Percentiles rank a stretch among this genome's conserved stretches.
Conservation (phyloP, 2,329 filamentous ascomycete genomes). For the Gnomoniopsis sp. region DNA sequence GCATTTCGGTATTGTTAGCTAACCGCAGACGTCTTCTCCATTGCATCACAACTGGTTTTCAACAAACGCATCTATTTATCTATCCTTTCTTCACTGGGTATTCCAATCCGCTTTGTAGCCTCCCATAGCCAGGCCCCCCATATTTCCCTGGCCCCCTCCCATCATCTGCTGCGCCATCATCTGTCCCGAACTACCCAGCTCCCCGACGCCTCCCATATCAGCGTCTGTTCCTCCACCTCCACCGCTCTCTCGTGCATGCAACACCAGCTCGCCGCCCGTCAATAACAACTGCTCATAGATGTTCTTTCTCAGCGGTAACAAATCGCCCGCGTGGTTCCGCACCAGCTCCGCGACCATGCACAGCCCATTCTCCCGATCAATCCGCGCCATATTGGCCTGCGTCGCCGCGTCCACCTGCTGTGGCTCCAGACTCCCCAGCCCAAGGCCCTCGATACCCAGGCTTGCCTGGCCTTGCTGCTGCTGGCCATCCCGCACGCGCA, state of each 20-base stretch:
- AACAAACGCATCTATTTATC: background rate
- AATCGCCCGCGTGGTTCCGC: conserved; percentile 36
- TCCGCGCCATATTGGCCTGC: conserved; percentile 41
- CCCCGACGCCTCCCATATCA: background rate
- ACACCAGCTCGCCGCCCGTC: conserved; percentile 45
- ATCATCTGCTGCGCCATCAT: background rate
- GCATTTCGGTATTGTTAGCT: too few relatives aligned
- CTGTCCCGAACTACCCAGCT: background rate
- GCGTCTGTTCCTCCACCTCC: background rate
- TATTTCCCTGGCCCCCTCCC: background rate
- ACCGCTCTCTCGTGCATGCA: conserved; percentile 22
- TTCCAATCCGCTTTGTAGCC: conserved; percentile 1
- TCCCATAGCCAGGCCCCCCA: background rate
- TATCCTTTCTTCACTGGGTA: background rate
- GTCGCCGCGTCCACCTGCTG: conserved; percentile 44
- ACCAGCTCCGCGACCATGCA: conserved; percentile 56
- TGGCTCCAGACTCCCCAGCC: conserved; percentile 36
- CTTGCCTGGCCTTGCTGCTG: conserved; percentile 12
- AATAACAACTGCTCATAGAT: conserved; percentile 48
- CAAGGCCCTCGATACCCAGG: conserved; percentile 31
- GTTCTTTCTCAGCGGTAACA: conserved; percentile 36
- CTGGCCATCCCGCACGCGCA: background rate
- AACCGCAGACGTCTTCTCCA: too few relatives aligned
- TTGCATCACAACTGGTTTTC: background rate
- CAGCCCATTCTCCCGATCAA: conserved; percentile 60